These are phyloP conservation scores for Baorangia bicolor DNA, from an alignment of 768 basidiomycete species.

Conservation along the genomic window DNA sequence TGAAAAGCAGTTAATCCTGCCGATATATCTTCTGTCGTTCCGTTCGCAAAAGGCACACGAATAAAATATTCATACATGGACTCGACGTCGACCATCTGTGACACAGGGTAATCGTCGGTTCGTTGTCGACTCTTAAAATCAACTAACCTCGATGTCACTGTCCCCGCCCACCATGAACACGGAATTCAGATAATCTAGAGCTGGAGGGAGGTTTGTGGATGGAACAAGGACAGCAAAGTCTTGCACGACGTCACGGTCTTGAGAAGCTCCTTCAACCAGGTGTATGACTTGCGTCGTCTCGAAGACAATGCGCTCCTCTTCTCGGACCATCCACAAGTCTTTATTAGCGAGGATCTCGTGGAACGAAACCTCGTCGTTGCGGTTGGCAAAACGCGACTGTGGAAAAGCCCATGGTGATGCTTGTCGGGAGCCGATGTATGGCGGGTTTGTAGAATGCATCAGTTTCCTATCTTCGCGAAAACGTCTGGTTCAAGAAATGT, in stretches of 20 bases:
- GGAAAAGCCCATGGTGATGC: not conserved
- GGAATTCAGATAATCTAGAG: not conserved
- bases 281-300: conserved; percentile 13
- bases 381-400: not conserved
- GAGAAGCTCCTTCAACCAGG: not conserved
- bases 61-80: conserved; percentile 20
- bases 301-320: conserved; percentile 20
- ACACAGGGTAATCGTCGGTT: not conserved
- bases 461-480: not conserved
- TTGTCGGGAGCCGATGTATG: not conserved
- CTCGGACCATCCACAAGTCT: conserved; percentile 15
- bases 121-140: not conserved
- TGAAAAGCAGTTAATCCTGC: no score
- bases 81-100: not conserved
- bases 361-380: not conserved
- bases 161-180: no score
- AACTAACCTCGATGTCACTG: no score
- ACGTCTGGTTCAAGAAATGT: not conserved
- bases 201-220: conserved; percentile 19
- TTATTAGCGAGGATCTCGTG: conserved; percentile 5
- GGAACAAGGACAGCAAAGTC: conserved; percentile 15
- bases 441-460: not conserved
- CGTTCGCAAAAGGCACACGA: conserved; percentile 13
- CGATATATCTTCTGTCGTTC: conserved; percentile 8
- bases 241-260: conserved; percentile 1